Conservation (phyloP, 108 stramenopile genomes). For the Pseudonitzschia multiseries region DNA sequence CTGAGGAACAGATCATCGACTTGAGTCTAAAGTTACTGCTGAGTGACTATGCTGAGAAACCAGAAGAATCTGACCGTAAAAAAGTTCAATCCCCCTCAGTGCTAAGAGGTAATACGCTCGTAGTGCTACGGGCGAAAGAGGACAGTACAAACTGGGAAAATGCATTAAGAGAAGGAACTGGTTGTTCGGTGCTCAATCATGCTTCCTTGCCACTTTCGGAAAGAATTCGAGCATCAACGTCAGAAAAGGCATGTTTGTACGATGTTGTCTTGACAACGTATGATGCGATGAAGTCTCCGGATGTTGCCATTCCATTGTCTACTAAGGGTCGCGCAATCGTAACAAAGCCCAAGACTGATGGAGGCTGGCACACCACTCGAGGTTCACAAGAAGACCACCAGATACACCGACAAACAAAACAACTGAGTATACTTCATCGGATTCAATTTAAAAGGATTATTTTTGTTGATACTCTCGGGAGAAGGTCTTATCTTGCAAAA, state of each 20-base stretch:
- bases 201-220: slow-evolving; percentile 44
- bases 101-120: slow-evolving; percentile 48
- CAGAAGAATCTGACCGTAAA: slow-evolving; percentile 18
- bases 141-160: slow-evolving; percentile 54
- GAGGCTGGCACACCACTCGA: slow-evolving; percentile 52
- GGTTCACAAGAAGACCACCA: slow-evolving; percentile 28
- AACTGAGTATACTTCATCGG: slow-evolving; percentile 59
- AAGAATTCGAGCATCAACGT: slow-evolving; percentile 46
- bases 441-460: slow-evolving; percentile 55
- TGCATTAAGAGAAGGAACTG: slow-evolving; percentile 59
- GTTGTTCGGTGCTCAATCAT: slow-evolving; percentile 64
- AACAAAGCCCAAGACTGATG: slow-evolving; percentile 18
- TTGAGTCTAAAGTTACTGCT: slow-evolving; percentile 37
- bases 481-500: slow-evolving; percentile 51
- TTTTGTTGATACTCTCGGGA: slow-evolving; percentile 54
- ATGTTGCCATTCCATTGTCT: slow-evolving; percentile 54
- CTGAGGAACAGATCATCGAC: slow-evolving; percentile 36
- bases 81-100: slow-evolving; percentile 2
- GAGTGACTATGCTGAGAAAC: slow-evolving; percentile 21
- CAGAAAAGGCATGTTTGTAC: slow-evolving; percentile 49
- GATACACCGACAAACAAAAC: slow-evolving; percentile 36
- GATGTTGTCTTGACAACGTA: slow-evolving; percentile 70
- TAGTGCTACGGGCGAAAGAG: slow-evolving; percentile 54
- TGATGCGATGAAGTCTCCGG: slow-evolving; percentile 62
- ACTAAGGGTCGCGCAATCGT: slow-evolving; percentile 44